Base-by-base conservation (phyloP, 2,329 filamentous ascomycete genomes). In the Neonectria sp. region DNA sequence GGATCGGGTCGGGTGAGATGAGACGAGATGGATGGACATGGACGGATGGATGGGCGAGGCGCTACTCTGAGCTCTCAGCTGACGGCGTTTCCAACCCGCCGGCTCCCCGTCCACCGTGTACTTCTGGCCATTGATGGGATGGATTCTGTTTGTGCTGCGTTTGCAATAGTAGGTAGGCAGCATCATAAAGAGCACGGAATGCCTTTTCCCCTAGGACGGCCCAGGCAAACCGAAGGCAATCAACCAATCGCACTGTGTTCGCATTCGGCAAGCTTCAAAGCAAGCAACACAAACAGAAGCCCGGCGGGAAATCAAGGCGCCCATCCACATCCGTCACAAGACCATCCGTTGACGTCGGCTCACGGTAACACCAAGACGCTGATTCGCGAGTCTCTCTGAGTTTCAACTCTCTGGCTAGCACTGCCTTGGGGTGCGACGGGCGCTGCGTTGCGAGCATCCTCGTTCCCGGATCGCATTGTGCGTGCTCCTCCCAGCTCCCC, bases 61-160 rank as follows among this genome's bases (percentile, higher is more conserved):
- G 73, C 71, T 73, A 61, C 60, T 60, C 60, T 75, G 70, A 65
- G 70, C 58, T 60, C 60, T 75, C 67, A 65, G 70, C 70, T 69
- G 68, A 69, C 68, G 60, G 56, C 53, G 63, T 60, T 52, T 56
- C 21, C 24, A 72, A 66, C 61, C n/a, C 35, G 40, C 56, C 24
- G 46, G 35, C 25, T 13, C n/a, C 33, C 37, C 37, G 37, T n/a
- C 37, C 15, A 9, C 33, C 13, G 33, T 35, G 33, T 13, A 35
- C 33, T 55, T 62, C 66, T 61, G 40, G 52, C 53, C 51, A 57
- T 25, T 21, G 51, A 55, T 35, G 57, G 40, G 40, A 21, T 21
- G 21, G 21, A 21, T 21, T 21, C 21, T 21, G 21, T 21, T 21
- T 21, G 21, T 21, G 21, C 21, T 21, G 21, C 21, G 21, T 21